phyloP scores from a whole-genome alignment of 306 rosid genomes.

The Glycyrrhiza uralensis region DNA sequence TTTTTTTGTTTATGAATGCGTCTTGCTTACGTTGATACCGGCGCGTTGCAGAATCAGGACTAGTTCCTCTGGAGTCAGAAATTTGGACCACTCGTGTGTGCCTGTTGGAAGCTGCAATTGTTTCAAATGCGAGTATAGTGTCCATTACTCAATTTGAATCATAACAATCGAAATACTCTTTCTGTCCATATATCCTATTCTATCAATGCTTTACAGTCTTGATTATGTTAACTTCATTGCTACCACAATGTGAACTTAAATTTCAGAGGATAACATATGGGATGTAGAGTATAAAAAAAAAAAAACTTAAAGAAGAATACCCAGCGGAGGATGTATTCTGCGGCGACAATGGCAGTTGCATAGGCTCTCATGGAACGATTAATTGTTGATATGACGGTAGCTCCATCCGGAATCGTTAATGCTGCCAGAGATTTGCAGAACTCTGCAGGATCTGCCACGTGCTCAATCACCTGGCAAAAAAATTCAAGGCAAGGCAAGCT shows the following conservation, averaged over 20 bases:
- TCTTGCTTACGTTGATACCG: conserved; percentile 53
- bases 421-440: conserved; percentile 90
- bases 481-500: background rate
- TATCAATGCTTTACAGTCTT: background rate
- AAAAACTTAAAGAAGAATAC: conserved; percentile 43
- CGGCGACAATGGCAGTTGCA: conserved; percentile 80
- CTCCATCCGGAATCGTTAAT: conserved; percentile 65
- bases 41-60: conserved; percentile 73
- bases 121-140: background rate
- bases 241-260: background rate
- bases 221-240: background rate
- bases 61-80: conserved; percentile 81
- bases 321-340: conserved; percentile 90
- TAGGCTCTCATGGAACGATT: conserved; percentile 90
- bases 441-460: conserved; percentile 85
- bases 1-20: background rate
- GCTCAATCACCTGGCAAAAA: conserved; percentile 84
- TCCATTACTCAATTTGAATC: background rate
- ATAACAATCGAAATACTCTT: background rate
- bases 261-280: background rate
- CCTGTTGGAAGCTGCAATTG: conserved; percentile 83
- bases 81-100: conserved; percentile 86
- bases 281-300: background rate
- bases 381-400: conserved; percentile 75
- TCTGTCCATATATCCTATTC: background rate